phyloP scores from a whole-genome alignment of 441 rosid genomes.

The Adansonia rubrostipa region DNA sequence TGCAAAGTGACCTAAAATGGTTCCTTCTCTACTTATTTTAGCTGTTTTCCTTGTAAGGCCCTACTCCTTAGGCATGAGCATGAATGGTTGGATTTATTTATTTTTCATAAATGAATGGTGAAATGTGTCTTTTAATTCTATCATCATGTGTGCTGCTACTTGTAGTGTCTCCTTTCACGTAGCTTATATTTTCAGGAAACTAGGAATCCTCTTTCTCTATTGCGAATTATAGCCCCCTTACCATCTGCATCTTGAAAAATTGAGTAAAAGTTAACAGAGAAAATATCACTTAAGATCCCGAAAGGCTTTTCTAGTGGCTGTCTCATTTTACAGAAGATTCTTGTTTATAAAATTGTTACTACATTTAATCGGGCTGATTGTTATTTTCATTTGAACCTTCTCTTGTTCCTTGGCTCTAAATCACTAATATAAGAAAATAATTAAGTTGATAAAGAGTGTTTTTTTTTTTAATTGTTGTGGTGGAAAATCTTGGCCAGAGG shows the following conservation, averaged over 20 bases:
- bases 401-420: conserved; percentile 3
- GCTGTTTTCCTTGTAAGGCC: background rate
- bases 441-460: background rate
- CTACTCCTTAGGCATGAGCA: background rate
- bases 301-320: background rate
- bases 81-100: background rate
- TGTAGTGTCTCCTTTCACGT: background rate
- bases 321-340: background rate
- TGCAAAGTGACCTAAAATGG: background rate
- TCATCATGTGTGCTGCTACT: background rate
- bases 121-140: background rate
- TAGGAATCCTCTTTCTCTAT: conserved; percentile 4
- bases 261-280: background rate
- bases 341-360: background rate
- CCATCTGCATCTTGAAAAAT: background rate
- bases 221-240: background rate
- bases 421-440: background rate
- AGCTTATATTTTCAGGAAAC: background rate
- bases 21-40: background rate
- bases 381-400: background rate
- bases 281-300: background rate
- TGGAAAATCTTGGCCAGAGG: background rate
- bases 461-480: background rate
- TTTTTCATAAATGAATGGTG: background rate
- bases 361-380: background rate